A percentile compares a stretch with the other conserved stretches of the same genome.
These are phyloP conservation scores for Xylaria nigripes DNA, from an alignment of 495 filamentous ascomycete species.

Conservation along the genomic window DNA sequence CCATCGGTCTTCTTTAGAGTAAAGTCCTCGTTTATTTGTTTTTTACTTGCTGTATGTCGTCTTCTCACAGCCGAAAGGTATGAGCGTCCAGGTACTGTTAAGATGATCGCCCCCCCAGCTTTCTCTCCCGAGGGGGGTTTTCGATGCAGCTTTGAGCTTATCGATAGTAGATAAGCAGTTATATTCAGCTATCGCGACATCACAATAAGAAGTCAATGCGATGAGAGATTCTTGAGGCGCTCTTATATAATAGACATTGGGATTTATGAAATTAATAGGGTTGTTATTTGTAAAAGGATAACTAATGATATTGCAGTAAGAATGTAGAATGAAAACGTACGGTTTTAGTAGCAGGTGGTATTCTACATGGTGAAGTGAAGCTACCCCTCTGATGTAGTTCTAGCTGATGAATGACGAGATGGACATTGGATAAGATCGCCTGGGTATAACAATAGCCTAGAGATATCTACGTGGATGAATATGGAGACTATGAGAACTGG, in stretches of 20 bases:
- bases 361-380: no score
- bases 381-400: no score
- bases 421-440: no score
- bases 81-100: not conserved
- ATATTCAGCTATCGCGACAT: not conserved
- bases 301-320: no score
- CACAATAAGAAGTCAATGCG: no score
- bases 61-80: not conserved
- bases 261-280: no score
- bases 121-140: not conserved
- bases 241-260: not conserved
- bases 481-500: no score
- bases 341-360: no score
- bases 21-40: not conserved
- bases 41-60: not conserved
- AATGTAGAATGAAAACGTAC: no score
- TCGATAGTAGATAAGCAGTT: not conserved
- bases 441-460: no score
- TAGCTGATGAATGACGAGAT: not conserved
- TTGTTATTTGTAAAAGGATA: no score
- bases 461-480: no score
- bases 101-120: not conserved
- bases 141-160: not conserved
- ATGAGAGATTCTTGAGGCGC: not conserved
- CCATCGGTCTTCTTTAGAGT: conserved; percentile 37